Percentiles rank a stretch among this genome's conserved stretches.
These are phyloP conservation scores for Butyriboletus appendiculatus DNA, from an alignment of 1,284 basidiomycete species.

Conservation along the genomic window DNA sequence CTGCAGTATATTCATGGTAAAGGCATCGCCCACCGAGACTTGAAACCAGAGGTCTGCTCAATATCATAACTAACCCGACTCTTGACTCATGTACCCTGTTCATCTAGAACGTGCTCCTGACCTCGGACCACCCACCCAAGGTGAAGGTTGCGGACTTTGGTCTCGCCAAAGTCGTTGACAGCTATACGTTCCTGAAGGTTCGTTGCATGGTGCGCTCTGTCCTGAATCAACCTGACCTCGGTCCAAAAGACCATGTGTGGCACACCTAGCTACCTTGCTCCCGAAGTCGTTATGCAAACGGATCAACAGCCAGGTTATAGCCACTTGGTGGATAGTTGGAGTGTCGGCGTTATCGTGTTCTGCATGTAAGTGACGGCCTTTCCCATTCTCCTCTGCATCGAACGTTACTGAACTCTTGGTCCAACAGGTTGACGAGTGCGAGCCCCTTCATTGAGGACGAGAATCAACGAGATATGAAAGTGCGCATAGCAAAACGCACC, in stretches of 20 bases:
- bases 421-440: constrained; percentile 63
- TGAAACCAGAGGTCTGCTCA: constrained; percentile 79
- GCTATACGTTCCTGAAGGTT: constrained; percentile 68
- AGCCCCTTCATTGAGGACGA: constrained; percentile 76
- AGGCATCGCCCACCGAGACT: constrained; percentile 85
- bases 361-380: constrained; percentile 59
- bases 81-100: constrained; percentile 4
- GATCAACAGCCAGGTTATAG: constrained; percentile 70
- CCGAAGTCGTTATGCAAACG: constrained; percentile 81
- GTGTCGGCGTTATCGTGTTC: constrained; percentile 89
- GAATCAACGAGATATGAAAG: constrained; percentile 49
- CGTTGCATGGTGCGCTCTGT: constrained; percentile 21
- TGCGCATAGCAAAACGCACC: constrained; percentile 53
- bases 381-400: not conserved
- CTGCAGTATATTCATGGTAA: constrained; percentile 71
- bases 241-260: constrained; percentile 78
- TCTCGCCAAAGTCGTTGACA: constrained; percentile 85
- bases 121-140: constrained; percentile 58
- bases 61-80: not conserved
- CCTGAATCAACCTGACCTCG: constrained; percentile 9
- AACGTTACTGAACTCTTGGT: constrained; percentile 10
- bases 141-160: constrained; percentile 94
- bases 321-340: constrained; percentile 90
- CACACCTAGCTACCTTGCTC: constrained; percentile 82
- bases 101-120: constrained; percentile 70